These are phyloP conservation scores for Metarhizium sp. DNA, from an alignment of 2,329 filamentous ascomycete genomes.

Conservation along the genomic window DNA sequence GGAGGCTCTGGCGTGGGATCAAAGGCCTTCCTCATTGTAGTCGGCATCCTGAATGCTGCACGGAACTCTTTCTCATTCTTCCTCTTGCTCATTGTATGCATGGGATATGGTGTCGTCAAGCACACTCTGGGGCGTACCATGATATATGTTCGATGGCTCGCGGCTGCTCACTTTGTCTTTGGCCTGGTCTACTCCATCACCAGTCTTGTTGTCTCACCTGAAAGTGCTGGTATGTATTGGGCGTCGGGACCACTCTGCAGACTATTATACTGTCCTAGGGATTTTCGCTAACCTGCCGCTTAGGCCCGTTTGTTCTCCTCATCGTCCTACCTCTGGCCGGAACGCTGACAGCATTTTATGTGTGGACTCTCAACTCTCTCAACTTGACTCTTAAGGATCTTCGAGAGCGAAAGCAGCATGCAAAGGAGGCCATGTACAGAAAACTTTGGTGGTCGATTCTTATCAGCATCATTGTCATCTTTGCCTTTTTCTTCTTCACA, in stretches of 20 bases:
- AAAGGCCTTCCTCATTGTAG: slow-evolving; percentile 79
- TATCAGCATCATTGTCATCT: slow-evolving; percentile 85
- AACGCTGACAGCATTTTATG: slow-evolving; percentile 92
- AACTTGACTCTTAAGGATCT: slow-evolving; percentile 94
- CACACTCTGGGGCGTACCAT: slow-evolving; percentile 85
- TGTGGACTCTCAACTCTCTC: slow-evolving; percentile 95
- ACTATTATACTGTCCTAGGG: background rate
- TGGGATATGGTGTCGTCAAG: slow-evolving; percentile 98
- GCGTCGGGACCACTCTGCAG: background rate
- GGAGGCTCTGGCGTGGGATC: slow-evolving; percentile 75
- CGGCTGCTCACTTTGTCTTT: slow-evolving; percentile 88
- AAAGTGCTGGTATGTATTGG: slow-evolving; percentile 55
- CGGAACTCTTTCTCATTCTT: slow-evolving; percentile 99
- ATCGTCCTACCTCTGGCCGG: slow-evolving; percentile 87
- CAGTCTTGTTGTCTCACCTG: slow-evolving; percentile 79
- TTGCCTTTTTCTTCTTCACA: slow-evolving; percentile 98
- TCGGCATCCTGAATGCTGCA: slow-evolving; percentile 87
- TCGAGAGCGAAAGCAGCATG: slow-evolving; percentile 85
- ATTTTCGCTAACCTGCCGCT: slow-evolving; percentile 11
- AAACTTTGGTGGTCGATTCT: slow-evolving; percentile 98
- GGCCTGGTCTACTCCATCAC: slow-evolving; percentile 88
- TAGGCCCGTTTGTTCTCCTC: slow-evolving; percentile 79
- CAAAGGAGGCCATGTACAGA: slow-evolving; percentile 93
- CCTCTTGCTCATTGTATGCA: slow-evolving; percentile 92
- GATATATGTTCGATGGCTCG: slow-evolving; percentile 85